A percentile compares a stretch with the other conserved stretches of the same genome.
Evolutionary conservation across 2,329 filamentous ascomycete genomes (phyloP).

Genomic region (Metarhizium brunneum): DNA sequence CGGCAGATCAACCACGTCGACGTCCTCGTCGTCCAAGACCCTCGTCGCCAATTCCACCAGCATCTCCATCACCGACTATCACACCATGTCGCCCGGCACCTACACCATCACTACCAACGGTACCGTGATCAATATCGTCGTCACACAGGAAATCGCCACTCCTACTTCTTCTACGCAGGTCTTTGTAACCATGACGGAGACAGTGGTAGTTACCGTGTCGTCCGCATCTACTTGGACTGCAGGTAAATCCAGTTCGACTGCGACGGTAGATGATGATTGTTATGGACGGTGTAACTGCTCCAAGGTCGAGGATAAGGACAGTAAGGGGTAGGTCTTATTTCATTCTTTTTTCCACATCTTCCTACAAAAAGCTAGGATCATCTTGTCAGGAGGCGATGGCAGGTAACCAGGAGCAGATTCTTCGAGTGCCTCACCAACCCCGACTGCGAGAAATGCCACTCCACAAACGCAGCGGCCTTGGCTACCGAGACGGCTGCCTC

Average conservation of each 20-base stretch:
- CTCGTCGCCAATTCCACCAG: neutral
- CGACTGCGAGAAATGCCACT: conserved; percentile 16
- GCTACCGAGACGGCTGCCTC: neutral
- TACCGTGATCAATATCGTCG: conserved; percentile 2
- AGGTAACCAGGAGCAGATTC: conserved; percentile 13
- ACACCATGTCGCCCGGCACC: conserved; percentile 1
- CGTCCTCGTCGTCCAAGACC: neutral
- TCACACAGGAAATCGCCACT: conserved; percentile 1
- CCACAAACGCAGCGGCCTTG: neutral
- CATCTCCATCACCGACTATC: neutral
- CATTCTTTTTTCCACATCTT: too few relatives aligned
- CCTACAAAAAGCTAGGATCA: neutral
- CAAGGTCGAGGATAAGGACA: conserved; percentile 16
- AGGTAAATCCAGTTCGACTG: neutral
- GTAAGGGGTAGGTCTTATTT: conserved; percentile 17
- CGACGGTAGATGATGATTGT: neutral
- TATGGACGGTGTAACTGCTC: conserved; percentile 17
- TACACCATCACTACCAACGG: conserved; percentile 2
- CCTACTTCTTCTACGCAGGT: neutral
- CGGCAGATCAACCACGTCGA: neutral
- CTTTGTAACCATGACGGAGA: conserved; percentile 4
- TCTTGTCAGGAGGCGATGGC: neutral
- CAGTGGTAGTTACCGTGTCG: conserved; percentile 2
- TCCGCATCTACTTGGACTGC: neutral
- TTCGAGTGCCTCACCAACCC: conserved; percentile 27